Conservation (phyloP, 306 rosid genomes). For the Chamaecrista fasciculata region DNA sequence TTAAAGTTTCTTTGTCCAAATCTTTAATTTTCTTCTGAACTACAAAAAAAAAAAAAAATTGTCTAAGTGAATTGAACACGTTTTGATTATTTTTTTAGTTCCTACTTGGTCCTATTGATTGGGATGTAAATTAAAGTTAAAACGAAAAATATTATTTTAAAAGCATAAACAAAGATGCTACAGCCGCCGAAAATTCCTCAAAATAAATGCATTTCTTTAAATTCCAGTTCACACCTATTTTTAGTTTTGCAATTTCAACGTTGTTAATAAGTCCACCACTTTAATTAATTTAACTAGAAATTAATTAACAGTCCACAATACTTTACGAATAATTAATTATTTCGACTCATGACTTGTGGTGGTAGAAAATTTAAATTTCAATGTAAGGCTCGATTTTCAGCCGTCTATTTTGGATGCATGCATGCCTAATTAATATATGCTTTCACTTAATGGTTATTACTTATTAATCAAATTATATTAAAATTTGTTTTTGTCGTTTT, state of each 20-base stretch:
- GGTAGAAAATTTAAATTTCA: not conserved
- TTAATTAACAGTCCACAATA: not conserved
- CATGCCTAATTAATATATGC: not conserved
- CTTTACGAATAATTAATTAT: not conserved
- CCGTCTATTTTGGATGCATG: constrained; percentile 19
- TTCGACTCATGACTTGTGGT: not conserved
- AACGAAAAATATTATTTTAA: not conserved
- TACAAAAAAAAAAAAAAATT: too few species aligned
- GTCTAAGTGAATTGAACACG: constrained; percentile 72
- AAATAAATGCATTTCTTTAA: not conserved
- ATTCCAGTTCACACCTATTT: constrained; percentile 10
- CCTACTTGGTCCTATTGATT: not conserved
- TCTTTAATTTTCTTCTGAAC: not conserved
- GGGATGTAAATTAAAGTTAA: not conserved
- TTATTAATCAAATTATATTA: not conserved
- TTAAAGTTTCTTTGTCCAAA: not conserved
- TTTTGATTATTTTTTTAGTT: not conserved
- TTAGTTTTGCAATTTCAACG: not conserved
- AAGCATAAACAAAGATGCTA: not conserved
- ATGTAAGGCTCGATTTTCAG: not conserved
- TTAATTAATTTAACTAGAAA: not conserved
- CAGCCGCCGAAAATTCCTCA: constrained; percentile 19
- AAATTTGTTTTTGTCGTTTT: constrained; percentile 14
- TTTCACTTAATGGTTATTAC: too few species aligned
- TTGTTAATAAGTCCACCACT: not conserved